phyloP scores from a whole-genome alignment of 495 filamentous ascomycete genomes.

The Opeltia flavorubescens region DNA sequence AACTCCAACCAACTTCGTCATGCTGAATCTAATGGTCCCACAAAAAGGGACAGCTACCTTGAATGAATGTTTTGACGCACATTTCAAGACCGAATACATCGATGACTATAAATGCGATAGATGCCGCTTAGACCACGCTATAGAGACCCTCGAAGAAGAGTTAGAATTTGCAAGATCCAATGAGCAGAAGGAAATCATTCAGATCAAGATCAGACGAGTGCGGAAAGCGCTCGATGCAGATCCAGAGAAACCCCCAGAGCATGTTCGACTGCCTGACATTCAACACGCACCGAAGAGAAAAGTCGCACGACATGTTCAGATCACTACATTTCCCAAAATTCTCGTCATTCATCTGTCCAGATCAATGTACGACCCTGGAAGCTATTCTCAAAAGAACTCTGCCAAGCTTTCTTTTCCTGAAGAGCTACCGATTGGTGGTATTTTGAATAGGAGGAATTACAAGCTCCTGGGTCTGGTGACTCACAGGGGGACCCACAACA shows the following conservation, averaged over 20 bases:
- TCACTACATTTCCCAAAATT: constrained; percentile 74
- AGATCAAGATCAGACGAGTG: constrained; percentile 40
- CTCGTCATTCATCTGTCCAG: constrained; percentile 85
- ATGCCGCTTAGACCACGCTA: constrained; percentile 72
- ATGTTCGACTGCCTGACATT: constrained; percentile 57
- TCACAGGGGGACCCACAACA: constrained; percentile 91
- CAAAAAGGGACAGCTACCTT: constrained; percentile 54
- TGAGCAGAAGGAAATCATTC: constrained; percentile 36
- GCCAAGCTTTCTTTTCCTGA: constrained; percentile 91
- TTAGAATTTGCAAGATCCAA: constrained; percentile 28
- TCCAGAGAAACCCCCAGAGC: constrained; percentile 62
- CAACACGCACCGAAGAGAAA: constrained; percentile 62
- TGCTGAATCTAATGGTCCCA: constrained; percentile 82
- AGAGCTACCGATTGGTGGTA: constrained; percentile 60
- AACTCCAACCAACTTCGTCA: constrained; percentile 73
- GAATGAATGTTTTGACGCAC: constrained; percentile 72
- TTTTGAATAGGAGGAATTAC: constrained; percentile 66
- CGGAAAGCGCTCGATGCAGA: constrained; percentile 52
- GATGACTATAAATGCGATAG: constrained; percentile 93
- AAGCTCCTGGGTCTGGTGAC: constrained; percentile 77
- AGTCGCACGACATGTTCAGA: constrained; percentile 75
- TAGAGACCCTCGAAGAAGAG: constrained; percentile 35
- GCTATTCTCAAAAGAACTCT: constrained; percentile 75
- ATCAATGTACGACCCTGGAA: constrained; percentile 66
- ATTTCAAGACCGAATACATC: constrained; percentile 90